A percentile compares a stretch with the other conserved stretches of the same genome.
Conservation (phyloP, 257 asterid genomes). For the Solanum chilense region DNA sequence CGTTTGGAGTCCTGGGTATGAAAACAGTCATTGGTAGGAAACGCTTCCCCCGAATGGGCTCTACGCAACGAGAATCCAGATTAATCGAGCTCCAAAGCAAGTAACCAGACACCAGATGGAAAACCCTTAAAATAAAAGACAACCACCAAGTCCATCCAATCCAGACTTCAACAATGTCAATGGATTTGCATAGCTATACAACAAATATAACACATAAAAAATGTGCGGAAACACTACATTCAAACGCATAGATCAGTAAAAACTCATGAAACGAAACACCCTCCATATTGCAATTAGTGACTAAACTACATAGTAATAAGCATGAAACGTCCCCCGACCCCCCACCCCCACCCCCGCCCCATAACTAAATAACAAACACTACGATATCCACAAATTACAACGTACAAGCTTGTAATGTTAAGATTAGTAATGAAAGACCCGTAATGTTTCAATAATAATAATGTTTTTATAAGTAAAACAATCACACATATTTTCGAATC, state of each 20-base stretch:
- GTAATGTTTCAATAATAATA: neutral
- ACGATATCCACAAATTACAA: neutral
- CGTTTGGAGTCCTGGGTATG: neutral
- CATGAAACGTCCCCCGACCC: neutral
- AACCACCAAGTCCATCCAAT: neutral
- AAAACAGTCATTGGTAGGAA: no score
- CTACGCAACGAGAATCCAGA: neutral
- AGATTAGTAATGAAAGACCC: neutral
- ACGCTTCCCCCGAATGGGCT: neutral
- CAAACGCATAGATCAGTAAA: neutral
- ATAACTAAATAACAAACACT: neutral
- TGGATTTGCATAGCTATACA: neutral
- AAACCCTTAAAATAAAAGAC: neutral
- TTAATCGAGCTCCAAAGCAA: neutral
- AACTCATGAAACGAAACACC: neutral
- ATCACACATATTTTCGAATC: neutral
- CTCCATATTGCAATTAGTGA: neutral
- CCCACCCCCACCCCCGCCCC: neutral
- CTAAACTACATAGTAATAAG: neutral
- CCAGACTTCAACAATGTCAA: neutral
- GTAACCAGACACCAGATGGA: neutral
- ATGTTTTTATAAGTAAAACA: neutral
- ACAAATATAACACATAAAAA: neutral
- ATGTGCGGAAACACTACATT: neutral
- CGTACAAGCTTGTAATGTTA: neutral